Evolutionary conservation across 2,329 filamentous ascomycete genomes (phyloP), one percentile per base, ranked within the genome.

Genomic region (Fusarium cicatricum): DNA sequence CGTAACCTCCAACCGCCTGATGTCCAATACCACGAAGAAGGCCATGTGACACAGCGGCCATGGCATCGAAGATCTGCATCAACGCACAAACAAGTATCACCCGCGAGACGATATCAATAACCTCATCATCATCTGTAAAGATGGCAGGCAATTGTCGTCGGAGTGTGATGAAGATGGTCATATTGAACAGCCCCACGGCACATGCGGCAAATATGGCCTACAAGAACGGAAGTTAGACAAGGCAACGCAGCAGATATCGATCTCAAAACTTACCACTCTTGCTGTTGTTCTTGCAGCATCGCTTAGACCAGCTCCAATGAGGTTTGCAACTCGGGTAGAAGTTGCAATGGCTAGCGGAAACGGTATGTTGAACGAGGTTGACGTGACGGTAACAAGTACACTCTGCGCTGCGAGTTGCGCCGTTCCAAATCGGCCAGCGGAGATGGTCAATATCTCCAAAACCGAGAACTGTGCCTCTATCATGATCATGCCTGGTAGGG

Each of bases 271-370:
- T 66, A 81, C 87, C 47, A 96, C 91, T 74, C 85, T 88, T 8
- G 90, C 90, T 1, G 89, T 89, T 2, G 85, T 89, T 68, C 88
- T 89, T 2, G 92, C 92, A 0, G 92, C 89, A 28, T 87, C 85
- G 3, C 90, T 86, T 4, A 96, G 79, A 1, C 87, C 88, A 0
- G 92, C 92, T 6, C 93, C 93, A 56, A 97, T 94, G 14, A 97
- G 78, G 65, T 96, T 97, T 2, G 92, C 93, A 10, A 97, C 85
- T 0, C 93, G 87, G 0, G 93, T 97, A 5, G 89, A 92, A 0
- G 89, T 87, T 3, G 92, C 92, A 45, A 97, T 92, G n/a, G 88
- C 90, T 37, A 97, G 81, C 0, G 93, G 90, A 76, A 97, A 97
- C 0, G 93, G 92, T 33, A 97, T 86, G 70, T 96, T 91, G 78